Evolutionary conservation across 1,284 basidiomycete genomes (phyloP), one percentile per base, ranked within the genome.

Genomic region (Pseudozyma flocculosa): DNA sequence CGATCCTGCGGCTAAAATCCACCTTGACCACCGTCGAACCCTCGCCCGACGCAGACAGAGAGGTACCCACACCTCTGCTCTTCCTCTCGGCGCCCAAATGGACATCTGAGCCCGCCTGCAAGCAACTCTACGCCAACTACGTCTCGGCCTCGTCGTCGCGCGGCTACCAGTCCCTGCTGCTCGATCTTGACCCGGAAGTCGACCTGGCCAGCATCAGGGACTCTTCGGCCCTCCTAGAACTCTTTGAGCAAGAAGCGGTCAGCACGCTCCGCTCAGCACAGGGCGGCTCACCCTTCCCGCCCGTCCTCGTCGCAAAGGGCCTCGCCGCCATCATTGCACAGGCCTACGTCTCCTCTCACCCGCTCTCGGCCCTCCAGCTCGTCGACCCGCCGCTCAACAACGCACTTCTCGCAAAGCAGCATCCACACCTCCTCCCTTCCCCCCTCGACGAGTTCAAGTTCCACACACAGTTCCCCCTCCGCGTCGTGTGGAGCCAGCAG

Each of bases 1-100:
- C n/a, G n/a, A n/a, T n/a, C n/a, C n/a, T n/a, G n/a, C 36, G 36
- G 22, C 48, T 48, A 39, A 53, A 57, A 24, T 60, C 62, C 4
- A 60, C 57, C 8, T 30, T 65, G 4, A 43, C 32, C 22, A 43
- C 61, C 19, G 43, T 65, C 2, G 30, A 45, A 1, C 42, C 61
- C 1, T 50, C 57, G 2, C 15, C 53, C 2, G 44, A 48, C 3
- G 62, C 62, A 21, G 1, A 37, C 10, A 50, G 72, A 29, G 69
- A 75, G 48, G 72, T 72, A 24, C 72, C 72, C 18, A 75, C 71
- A 40, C 72, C 72, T 13, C 50, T 75, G 13, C 50, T 75, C 45
- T 70, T 75, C 30, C 54, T 75, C 45, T 61, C 71, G 5, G 60
- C 71, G 22, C 63, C 68, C 1, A 50, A 50, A 36, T 73, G 71